Conservation (phyloP, 768 basidiomycete genomes). For the Erythrobasidium yunnanense region DNA sequence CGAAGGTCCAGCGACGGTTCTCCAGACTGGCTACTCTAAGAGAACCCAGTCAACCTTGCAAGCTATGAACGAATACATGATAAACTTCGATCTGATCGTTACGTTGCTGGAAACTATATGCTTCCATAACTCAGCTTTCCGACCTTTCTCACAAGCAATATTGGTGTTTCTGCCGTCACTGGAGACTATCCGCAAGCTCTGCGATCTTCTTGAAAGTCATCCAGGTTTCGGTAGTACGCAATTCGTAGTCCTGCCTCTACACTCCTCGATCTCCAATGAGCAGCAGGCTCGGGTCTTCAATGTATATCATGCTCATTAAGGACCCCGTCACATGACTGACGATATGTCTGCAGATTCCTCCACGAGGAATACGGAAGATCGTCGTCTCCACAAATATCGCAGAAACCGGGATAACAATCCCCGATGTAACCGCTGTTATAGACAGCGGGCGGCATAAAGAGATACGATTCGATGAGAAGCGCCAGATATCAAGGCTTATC, state of each 20-base stretch:
- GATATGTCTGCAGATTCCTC: constrained; percentile 48
- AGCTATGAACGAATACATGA: constrained; percentile 71
- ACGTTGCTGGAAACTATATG: constrained; percentile 72
- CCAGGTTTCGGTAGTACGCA: constrained; percentile 54
- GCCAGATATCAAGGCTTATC: constrained; percentile 79
- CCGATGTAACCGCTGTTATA: constrained; percentile 92
- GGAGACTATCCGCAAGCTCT: constrained; percentile 78
- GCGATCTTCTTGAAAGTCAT: constrained; percentile 70
- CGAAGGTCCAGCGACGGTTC: constrained; percentile 25
- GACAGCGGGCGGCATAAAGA: constrained; percentile 48
- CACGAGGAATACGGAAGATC: constrained; percentile 71
- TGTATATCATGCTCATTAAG: background rate
- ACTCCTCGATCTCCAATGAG: constrained; percentile 85
- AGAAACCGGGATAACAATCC: constrained; percentile 96
- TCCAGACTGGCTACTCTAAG: constrained; percentile 44
- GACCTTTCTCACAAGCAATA: constrained; percentile 60
- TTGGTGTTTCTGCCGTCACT: constrained; percentile 91
- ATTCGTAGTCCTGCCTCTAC: constrained; percentile 73
- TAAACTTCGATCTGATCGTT: constrained; percentile 83
- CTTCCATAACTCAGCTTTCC: constrained; percentile 46
- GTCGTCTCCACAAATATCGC: constrained; percentile 74
- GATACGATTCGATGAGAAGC: constrained; percentile 78
- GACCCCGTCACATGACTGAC: background rate
- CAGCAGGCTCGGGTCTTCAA: constrained; percentile 85
- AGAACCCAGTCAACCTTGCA: constrained; percentile 67